These are phyloP conservation scores for Trichophyton simii DNA, from an alignment of 2,329 filamentous ascomycete genomes.

Conservation along the genomic window DNA sequence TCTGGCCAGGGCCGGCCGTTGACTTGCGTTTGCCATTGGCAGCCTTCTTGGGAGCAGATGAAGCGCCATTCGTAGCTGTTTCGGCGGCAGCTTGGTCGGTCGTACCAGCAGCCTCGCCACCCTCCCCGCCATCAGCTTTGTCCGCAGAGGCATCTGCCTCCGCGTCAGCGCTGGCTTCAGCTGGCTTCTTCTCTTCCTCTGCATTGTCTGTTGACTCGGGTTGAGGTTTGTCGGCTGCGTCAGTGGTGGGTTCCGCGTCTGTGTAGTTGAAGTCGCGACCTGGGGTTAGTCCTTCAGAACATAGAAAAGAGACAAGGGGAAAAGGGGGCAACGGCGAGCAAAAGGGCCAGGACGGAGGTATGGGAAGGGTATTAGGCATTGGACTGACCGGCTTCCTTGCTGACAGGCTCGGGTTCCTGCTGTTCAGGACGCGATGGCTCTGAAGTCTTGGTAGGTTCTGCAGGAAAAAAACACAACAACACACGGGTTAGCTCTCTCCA, in stretches of 20 bases:
- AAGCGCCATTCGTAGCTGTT: slow-evolving; percentile 35
- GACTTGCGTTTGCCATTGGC: slow-evolving; percentile 58
- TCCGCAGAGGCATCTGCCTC: slow-evolving; percentile 16
- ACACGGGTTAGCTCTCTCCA: slow-evolving; percentile 11
- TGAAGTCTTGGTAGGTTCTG: slow-evolving; percentile 15
- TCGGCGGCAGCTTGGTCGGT: slow-evolving; percentile 17
- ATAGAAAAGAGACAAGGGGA: neutral
- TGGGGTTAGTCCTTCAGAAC: neutral
- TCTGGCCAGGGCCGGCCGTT: slow-evolving; percentile 49
- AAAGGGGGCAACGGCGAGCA: neutral
- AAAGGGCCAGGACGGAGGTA: neutral
- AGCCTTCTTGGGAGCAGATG: slow-evolving; percentile 39
- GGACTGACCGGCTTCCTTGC: slow-evolving; percentile 19
- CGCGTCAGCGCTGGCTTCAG: slow-evolving; percentile 17
- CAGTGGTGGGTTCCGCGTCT: slow-evolving; percentile 13
- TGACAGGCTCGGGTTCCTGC: slow-evolving; percentile 15
- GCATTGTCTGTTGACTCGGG: slow-evolving; percentile 7
- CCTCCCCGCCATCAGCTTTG: slow-evolving; percentile 16
- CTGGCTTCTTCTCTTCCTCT: slow-evolving; percentile 18
- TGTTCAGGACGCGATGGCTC: slow-evolving; percentile 17
- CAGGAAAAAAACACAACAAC: neutral
- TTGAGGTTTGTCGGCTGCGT: slow-evolving; percentile 20
- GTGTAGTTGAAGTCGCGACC: slow-evolving; percentile 5
- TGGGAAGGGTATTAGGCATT: slow-evolving; percentile 16
- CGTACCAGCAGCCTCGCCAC: slow-evolving; percentile 16